Evolutionary conservation across 176 grass and related monocot species (phyloP), one percentile per base, ranked within the genome.

Genomic region (Areca catechu): DNA sequence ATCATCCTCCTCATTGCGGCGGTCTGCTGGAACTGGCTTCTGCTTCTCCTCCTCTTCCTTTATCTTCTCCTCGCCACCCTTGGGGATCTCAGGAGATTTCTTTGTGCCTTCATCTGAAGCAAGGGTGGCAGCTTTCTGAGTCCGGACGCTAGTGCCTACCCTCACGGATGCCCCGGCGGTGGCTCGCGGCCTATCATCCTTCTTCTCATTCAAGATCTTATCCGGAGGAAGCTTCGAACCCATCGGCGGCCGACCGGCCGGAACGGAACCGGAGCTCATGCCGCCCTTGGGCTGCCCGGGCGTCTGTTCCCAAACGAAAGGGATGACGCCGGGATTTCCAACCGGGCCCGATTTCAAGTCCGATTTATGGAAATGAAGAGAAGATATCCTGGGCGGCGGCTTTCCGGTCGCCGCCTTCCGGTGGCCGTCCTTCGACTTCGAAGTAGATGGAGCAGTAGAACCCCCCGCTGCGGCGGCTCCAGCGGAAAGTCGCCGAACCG

Each of bases 241-340:
- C 0, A 24, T 1, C 0, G 70, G 76, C 0, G 53, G 18, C 17
- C 62, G 51, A 50, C 64, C 76, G 49, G 51, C 66, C 2, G 66
- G 79, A 5, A 7, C 5, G 66, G 66, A 43, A 43, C 1, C 10
- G 34, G 34, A 43, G 34, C 34, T 43, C 34, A 43, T 10, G 51
- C 75, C 76, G 66, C 74, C 76, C 80, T 98, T 98, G 49, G 94
- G 94, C 50, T 78, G 81, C n/a, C 88, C 84, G 3, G 88, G 88
- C 9, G 72, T 71, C 20, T 93, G 78, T 79, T 98, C 94, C 94
- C 88, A 98, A 16, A 80, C 63, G 60, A 98, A 98, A 20, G 88
- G 88, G 61, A 98, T 79, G 49, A 83, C 67, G 51, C 88, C 88
- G 0, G 94, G 88, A 53, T 83, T 85, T 7, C 79, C 22, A 18